phyloP scores from a whole-genome alignment of 2,329 filamentous ascomycete genomes.

The Rugonectria rugulosa region DNA sequence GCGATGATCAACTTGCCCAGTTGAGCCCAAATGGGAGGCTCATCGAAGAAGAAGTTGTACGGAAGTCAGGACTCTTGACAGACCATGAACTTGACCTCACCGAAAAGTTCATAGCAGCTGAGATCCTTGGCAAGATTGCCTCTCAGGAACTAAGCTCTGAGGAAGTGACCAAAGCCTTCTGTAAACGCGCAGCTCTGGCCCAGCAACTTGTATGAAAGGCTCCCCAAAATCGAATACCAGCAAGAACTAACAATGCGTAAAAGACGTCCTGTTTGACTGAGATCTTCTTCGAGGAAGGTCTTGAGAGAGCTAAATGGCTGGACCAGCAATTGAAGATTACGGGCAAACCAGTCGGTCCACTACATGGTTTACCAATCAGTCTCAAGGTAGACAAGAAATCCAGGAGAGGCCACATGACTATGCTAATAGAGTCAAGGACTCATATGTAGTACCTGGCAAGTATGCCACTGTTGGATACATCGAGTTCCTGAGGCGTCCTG shows the following conservation, averaged over 20 bases:
- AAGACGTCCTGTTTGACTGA: conserved; percentile 33
- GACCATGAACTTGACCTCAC: conserved; percentile 26
- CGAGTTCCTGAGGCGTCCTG: conserved; percentile 33
- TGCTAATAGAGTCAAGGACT: conserved; percentile 32
- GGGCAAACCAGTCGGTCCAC: conserved; percentile 29
- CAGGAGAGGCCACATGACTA: fast-evolving
- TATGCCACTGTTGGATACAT: conserved; percentile 37
- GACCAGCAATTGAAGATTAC: conserved; percentile 31
- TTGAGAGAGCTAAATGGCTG: conserved; percentile 22
- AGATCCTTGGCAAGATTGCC: conserved; percentile 24
- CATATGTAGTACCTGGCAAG: conserved; percentile 31
- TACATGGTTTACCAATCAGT: conserved; percentile 34
- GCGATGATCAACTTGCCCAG: conserved; percentile 9
- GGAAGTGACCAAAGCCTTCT: conserved; percentile 30
- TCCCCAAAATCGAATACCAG: no score
- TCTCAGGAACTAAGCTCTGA: conserved; percentile 25
- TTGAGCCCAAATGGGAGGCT: conserved; percentile 22
- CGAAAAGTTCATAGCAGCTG: conserved; percentile 22
- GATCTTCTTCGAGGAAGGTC: conserved; percentile 29
- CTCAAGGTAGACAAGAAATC: conserved; percentile 24
- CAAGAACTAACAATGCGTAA: background rate
- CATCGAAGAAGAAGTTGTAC: conserved; percentile 22
- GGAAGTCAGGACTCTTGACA: conserved; percentile 21
- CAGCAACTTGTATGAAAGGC: conserved; percentile 30
- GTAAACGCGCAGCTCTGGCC: conserved; percentile 32